Evolutionary conservation across 306 rosid species (phyloP).

Genomic region (Dicorynia guianensis): DNA sequence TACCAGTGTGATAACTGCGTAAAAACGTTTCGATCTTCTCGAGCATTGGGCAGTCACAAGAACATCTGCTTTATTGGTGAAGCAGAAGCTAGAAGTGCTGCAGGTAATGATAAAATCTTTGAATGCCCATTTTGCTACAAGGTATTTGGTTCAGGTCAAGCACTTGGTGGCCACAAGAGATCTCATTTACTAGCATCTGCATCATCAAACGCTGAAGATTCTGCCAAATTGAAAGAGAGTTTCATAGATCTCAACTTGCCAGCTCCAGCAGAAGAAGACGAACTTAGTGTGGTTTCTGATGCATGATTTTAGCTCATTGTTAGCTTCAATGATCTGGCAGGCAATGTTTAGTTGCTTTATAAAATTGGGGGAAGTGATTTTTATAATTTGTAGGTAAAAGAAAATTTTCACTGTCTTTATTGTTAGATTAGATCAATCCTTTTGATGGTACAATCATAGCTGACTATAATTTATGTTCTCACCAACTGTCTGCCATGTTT

Average conservation of each 20-base stretch:
- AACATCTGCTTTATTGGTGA: constrained; percentile 52
- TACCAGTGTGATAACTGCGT: constrained; percentile 62
- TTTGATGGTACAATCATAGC: constrained; percentile 47
- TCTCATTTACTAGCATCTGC: constrained; percentile 63
- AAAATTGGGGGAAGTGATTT: constrained; percentile 37
- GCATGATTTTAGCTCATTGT: constrained; percentile 39
- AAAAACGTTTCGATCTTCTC: constrained; percentile 67
- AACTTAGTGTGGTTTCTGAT: constrained; percentile 65
- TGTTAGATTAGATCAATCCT: constrained; percentile 54
- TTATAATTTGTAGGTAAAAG: constrained; percentile 30
- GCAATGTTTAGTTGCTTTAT: constrained; percentile 25
- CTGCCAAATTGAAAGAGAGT: constrained; percentile 33
- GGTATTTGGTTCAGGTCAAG: constrained; percentile 86
- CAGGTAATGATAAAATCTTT: constrained; percentile 46
- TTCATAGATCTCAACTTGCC: constrained; percentile 90
- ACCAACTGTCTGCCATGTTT: constrained; percentile 43
- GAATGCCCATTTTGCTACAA: constrained; percentile 76
- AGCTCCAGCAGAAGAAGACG: constrained; percentile 71
- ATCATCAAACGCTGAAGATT: neutral
- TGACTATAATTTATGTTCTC: constrained; percentile 45
- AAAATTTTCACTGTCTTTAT: constrained; percentile 31
- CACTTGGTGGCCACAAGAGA: constrained; percentile 94
- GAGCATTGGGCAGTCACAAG: constrained; percentile 70
- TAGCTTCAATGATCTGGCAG: constrained; percentile 5
- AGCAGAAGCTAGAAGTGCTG: constrained; percentile 33